phyloP scores from a whole-genome alignment of 257 asterid genomes.

The Nicotiana attenuata region DNA sequence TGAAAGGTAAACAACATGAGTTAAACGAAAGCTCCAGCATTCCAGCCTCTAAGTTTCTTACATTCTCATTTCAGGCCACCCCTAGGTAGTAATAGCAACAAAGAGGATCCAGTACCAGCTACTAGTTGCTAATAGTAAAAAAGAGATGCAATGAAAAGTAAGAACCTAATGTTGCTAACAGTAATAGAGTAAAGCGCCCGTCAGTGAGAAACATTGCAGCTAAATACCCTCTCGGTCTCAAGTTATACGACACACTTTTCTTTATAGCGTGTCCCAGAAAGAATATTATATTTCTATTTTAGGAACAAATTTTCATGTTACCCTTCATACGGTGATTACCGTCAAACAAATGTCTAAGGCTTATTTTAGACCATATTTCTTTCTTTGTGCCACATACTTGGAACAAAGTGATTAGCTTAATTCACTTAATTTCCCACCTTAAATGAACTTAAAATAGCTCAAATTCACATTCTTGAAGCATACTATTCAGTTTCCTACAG shows the following conservation, averaged over 20 bases:
- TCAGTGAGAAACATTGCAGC: too few relatives aligned
- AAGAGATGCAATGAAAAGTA: background rate
- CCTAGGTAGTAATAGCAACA: too few relatives aligned
- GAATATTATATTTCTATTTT: background rate
- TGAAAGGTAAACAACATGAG: background rate
- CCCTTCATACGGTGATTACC: background rate
- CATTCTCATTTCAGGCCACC: too few relatives aligned
- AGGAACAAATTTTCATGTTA: background rate
- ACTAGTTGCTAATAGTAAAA: background rate
- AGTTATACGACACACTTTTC: too few relatives aligned
- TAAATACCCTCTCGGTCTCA: background rate
- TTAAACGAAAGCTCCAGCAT: background rate
- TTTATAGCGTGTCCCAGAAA: background rate
- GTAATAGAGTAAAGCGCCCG: too few relatives aligned
- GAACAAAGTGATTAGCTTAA: too few relatives aligned
- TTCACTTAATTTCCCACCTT: too few relatives aligned
- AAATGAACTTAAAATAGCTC: background rate
- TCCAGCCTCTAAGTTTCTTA: background rate
- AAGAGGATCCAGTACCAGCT: too few relatives aligned
- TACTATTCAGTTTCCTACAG: background rate
- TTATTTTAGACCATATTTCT: too few relatives aligned
- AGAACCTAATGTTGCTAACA: too few relatives aligned
- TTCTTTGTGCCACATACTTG: too few relatives aligned
- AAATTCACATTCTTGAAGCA: background rate
- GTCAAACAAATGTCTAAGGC: too few relatives aligned